Evolutionary conservation across 768 basidiomycete species (phyloP).

Genomic region (Tricholoma hemisulphureum): DNA sequence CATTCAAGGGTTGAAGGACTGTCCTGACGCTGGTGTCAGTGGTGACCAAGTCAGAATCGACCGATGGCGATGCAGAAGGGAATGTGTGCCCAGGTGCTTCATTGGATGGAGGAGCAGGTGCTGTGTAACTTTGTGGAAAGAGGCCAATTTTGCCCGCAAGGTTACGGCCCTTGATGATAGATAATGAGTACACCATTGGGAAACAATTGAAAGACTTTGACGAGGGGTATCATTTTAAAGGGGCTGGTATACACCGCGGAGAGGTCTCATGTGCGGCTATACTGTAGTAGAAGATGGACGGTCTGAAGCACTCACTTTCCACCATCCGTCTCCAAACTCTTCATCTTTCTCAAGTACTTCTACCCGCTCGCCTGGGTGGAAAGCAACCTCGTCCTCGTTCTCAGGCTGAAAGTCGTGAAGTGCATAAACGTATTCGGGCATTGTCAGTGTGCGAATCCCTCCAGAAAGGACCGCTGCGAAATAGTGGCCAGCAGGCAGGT

Average conservation of each 20-base stretch:
- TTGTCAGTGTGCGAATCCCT: conserved; percentile 27
- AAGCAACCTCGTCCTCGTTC: conserved; percentile 90
- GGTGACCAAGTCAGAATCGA: conserved; percentile 13
- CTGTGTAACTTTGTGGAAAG: conserved; percentile 89
- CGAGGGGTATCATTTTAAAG: too few species aligned
- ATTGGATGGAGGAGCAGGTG: conserved; percentile 47
- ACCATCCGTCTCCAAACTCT: conserved; percentile 93
- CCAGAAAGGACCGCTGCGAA: neutral
- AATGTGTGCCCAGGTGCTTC: conserved; percentile 21
- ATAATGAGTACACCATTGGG: conserved; percentile 10
- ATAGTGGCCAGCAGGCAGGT: neutral
- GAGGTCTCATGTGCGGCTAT: too few species aligned
- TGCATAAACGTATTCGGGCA: conserved; percentile 86
- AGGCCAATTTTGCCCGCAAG: conserved; percentile 78
- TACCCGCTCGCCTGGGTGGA: conserved; percentile 82
- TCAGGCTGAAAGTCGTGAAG: conserved; percentile 88
- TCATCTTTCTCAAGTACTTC: conserved; percentile 94
- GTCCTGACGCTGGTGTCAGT: conserved; percentile 18
- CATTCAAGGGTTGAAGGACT: conserved; percentile 43
- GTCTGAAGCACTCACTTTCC: conserved; percentile 47
- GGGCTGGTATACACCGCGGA: too few species aligned
- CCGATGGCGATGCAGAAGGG: conserved; percentile 25
- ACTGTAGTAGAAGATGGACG: too few species aligned
- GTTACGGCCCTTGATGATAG: conserved; percentile 72
- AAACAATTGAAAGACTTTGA: neutral